Evolutionary conservation across 2,329 filamentous ascomycete species (phyloP).

Genomic region (Dactylella cylindrospora): DNA sequence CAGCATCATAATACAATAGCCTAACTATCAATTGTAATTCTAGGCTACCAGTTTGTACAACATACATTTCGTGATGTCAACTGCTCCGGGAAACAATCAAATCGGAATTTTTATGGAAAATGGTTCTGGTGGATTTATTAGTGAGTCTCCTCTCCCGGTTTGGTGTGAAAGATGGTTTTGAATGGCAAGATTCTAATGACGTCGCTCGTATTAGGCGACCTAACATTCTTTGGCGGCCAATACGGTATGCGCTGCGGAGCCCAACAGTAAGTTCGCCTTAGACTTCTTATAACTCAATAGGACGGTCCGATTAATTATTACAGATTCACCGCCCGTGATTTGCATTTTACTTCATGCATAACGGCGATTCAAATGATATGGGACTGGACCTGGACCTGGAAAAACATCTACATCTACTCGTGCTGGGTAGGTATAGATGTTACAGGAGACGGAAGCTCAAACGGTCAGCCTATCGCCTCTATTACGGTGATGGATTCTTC

Average conservation of each 20-base stretch:
- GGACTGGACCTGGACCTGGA: slow-evolving; percentile 65
- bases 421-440: slow-evolving; percentile 60
- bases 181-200: no score
- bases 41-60: slow-evolving; percentile 62
- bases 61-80: slow-evolving; percentile 57
- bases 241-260: slow-evolving; percentile 64
- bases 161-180: slow-evolving; percentile 61
- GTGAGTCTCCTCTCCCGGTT: slow-evolving; percentile 71
- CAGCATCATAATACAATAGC: slow-evolving; percentile 1
- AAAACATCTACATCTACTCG: slow-evolving; percentile 58
- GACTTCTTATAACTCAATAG: no score
- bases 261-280: slow-evolving; percentile 61
- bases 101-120: slow-evolving; percentile 66
- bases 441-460: slow-evolving; percentile 19
- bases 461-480: slow-evolving; percentile 66
- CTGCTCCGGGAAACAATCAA: slow-evolving; percentile 52
- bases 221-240: slow-evolving; percentile 61
- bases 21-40: slow-evolving; percentile 50
- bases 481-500: slow-evolving; percentile 78
- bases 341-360: slow-evolving; percentile 58
- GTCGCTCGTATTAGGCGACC: slow-evolving; percentile 59
- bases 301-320: slow-evolving; percentile 82
- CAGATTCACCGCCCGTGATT: slow-evolving; percentile 66
- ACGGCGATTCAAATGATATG: slow-evolving; percentile 62
- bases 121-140: slow-evolving; percentile 41